Evolutionary conservation across 2,329 filamentous ascomycete genomes (phyloP).

Genomic region (Cladosporium velox): DNA sequence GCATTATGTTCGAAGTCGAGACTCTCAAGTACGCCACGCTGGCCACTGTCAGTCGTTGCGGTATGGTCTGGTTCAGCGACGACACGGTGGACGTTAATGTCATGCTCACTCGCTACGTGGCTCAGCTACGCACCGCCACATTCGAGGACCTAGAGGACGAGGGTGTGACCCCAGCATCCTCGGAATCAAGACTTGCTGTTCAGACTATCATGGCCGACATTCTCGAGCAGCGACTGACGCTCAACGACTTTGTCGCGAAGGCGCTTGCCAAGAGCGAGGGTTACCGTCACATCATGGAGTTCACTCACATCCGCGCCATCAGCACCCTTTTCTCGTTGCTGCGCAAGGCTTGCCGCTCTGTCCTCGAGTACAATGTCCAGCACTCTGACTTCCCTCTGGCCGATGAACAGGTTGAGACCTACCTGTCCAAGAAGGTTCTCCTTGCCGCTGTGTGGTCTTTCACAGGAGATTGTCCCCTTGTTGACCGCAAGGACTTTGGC

Average conservation of each 20-base stretch:
- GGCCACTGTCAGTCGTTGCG: conserved; percentile 97
- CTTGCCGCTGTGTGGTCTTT: conserved; percentile 93
- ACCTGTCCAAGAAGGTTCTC: conserved; percentile 89
- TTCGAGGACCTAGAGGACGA: conserved; percentile 98
- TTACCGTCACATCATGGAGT: conserved; percentile 98
- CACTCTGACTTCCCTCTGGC: conserved; percentile 94
- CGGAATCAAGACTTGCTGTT: conserved; percentile 64
- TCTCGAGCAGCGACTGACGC: conserved; percentile 71
- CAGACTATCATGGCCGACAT: conserved; percentile 80
- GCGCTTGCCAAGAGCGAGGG: conserved; percentile 73
- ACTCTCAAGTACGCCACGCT: conserved; percentile 95
- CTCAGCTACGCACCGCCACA: conserved; percentile 75
- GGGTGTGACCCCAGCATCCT: conserved; percentile 65
- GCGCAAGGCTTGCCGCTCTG: conserved; percentile 88
- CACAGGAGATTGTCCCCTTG: conserved; percentile 88
- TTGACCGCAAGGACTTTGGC: conserved; percentile 85
- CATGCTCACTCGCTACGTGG: conserved; percentile 90
- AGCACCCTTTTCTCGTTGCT: conserved; percentile 93
- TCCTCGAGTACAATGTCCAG: conserved; percentile 94
- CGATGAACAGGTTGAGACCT: conserved; percentile 83
- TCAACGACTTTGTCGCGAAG: conserved; percentile 77
- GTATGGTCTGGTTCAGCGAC: conserved; percentile 99
- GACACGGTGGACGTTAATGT: conserved; percentile 92
- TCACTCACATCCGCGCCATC: conserved; percentile 84
- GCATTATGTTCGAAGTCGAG: conserved; percentile 99